Evolutionary conservation across 495 filamentous ascomycete species (phyloP).

Genomic region (Penicillium tannophilum): DNA sequence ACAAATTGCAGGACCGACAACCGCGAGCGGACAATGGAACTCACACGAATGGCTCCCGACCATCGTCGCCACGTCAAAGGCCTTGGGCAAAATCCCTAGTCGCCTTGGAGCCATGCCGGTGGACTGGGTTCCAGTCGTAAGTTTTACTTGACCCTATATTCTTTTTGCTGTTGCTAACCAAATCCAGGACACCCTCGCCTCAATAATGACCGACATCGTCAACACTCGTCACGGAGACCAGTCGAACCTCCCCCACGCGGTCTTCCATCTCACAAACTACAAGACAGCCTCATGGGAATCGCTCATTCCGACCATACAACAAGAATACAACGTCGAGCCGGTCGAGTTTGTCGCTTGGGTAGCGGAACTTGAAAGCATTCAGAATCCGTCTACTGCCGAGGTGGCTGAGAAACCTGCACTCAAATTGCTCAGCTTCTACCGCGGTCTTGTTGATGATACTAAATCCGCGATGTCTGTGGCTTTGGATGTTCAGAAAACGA

Average conservation of each 20-base stretch:
- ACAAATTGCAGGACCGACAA: conserved; percentile 57
- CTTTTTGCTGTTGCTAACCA: conserved; percentile 5
- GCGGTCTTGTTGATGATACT: conserved; percentile 16
- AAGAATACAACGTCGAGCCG: conserved; percentile 14
- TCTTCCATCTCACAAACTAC: conserved; percentile 37
- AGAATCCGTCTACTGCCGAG: conserved; percentile 18
- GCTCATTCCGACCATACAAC: conserved; percentile 24
- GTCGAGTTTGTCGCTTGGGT: conserved; percentile 27
- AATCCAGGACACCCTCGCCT: conserved; percentile 22
- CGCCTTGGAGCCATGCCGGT: conserved; percentile 23
- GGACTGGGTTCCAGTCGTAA: conserved; percentile 33
- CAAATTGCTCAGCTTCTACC: conserved; percentile 34
- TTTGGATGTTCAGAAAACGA: conserved; percentile 21
- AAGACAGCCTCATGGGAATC: conserved; percentile 22
- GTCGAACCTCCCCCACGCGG: conserved; percentile 6
- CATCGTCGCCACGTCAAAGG: conserved; percentile 36
- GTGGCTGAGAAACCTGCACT: conserved; percentile 26
- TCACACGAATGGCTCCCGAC: conserved; percentile 40
- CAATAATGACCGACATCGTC: conserved; percentile 25
- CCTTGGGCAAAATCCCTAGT: conserved; percentile 27
- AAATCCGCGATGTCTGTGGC: conserved; percentile 17
- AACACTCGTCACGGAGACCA: conserved; percentile 16
- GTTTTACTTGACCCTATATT: not conserved
- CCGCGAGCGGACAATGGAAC: conserved; percentile 35
- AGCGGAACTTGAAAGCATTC: conserved; percentile 25